Conservation (phyloP, 495 filamentous ascomycete genomes). For the Penicillium cinerascens region DNA sequence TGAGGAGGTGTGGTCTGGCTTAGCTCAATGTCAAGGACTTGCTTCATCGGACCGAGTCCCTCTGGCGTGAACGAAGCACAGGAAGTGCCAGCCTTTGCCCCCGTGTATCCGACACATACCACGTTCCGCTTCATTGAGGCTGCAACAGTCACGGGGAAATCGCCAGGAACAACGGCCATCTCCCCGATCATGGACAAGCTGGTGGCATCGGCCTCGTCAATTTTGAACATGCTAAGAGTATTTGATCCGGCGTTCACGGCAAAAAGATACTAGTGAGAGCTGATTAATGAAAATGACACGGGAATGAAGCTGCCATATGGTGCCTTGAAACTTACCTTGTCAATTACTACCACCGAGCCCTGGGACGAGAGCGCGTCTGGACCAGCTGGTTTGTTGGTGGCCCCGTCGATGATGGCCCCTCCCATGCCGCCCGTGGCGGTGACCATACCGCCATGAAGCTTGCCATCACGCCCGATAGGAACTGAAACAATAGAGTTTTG, state of each 20-base stretch:
- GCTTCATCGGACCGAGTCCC: constrained; percentile 28
- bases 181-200: constrained; percentile 40
- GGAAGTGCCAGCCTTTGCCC: constrained; percentile 49
- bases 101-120: constrained; percentile 54
- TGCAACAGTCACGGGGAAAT: constrained; percentile 57
- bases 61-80: constrained; percentile 43
- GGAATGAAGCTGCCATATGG: too few relatives aligned
- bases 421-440: too few relatives aligned
- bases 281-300: not conserved
- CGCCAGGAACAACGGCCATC: constrained; percentile 42
- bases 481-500: constrained; percentile 46
- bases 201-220: constrained; percentile 43
- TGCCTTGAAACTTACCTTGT: constrained; percentile 34
- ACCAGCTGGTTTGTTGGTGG: constrained; percentile 29
- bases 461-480: constrained; percentile 41
- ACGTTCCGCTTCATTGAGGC: constrained; percentile 43
- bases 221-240: constrained; percentile 51
- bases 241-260: constrained; percentile 62
- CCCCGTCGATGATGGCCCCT: constrained; percentile 20
- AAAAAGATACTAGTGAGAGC: constrained; percentile 39
- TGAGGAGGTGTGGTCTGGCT: constrained; percentile 37
- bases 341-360: constrained; percentile 44
- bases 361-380: constrained; percentile 55
- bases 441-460: constrained; percentile 27
- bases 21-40: too few relatives aligned